Base-by-base conservation (phyloP, 768 basidiomycete species). In the Termitomyces sp. region DNA sequence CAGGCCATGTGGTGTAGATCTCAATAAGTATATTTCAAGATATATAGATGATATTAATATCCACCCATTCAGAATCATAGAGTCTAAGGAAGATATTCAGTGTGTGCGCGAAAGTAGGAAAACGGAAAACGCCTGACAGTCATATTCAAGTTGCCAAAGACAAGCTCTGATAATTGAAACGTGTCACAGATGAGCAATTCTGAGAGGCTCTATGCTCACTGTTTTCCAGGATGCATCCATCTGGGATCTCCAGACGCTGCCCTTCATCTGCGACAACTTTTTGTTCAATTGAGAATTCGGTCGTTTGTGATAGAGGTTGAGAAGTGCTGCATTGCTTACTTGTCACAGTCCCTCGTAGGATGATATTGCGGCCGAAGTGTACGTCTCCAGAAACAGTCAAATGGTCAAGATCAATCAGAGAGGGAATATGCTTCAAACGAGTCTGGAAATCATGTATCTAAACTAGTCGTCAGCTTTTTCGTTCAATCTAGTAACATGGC, bases 341-440 rank as follows among this genome's bases (percentile, higher is more conserved):
- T 61, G 91, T 90, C 63, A 91, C 89, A 42, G 88, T 92, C 8
- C 90, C 89, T n/a, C 84, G 79, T 49, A 92, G 75, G 31, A 82
- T 85, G 32, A 87, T 79, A 62, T 84, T 83, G 59, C 83, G 80
- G 12, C 89, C 89, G 67, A 92, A 89, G 71, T 80, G 77, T 27
- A 90, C 87, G 64, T 91, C 85, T 37, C 89, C 90, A 16, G 85
- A 81, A 44, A 92, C 87, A 10, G 90, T 92, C 65, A 93, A 74
- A 70, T 92, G 89, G 69, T 93, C 91, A 54, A 92, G 76, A 65
- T 92, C 90, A 56, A 86, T 72, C 59, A 92, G 85, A 60, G 79
- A 80, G 2, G 91, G 90, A 63, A 91, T 90, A 64, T 82, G 81
- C 75, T 86, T 86, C 80, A 93, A 91, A 27, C 90, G 85, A 65